Base-by-base conservation (phyloP, 371 early-diverging fungal genomes). In the Actinomortierella ambigua region DNA sequence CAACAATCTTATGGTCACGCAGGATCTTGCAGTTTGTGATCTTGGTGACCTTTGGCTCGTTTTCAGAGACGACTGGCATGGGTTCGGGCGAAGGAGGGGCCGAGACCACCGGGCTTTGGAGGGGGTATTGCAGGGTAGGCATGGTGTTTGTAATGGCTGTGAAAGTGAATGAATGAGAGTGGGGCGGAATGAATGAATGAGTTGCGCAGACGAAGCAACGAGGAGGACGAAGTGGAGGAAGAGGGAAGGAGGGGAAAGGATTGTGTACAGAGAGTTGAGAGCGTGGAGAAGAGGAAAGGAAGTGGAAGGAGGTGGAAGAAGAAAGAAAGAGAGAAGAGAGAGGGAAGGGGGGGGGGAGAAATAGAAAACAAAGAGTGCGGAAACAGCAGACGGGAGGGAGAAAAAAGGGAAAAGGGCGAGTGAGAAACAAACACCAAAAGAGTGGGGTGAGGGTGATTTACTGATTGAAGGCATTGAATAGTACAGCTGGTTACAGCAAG, bases 1-100 rank as follows among this genome's bases (percentile, higher is more conserved):
- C 82, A 8, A 90, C 82, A 41, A 94, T 85, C 62, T 83, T 65
- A 67, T 91, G 91, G 68, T 91, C 79, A n/a, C 84, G 69, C 50
- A 94, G 77, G 43, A 94, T 76, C 50, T 88, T 82, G 63, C 90
- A 90, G 79, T 93, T 92, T 58, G 87, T 81, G 52, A 94, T 89
- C 82, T 92, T 91, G 61, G 84, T 87, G 42, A 92, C 83, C 61
- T 84, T 86, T 22, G 79, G 63, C 49, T 73, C 75, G 42, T 63
- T 62, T 11, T 67, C 67, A 2, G 66, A 63, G 50, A 61, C 62
- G 15, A 75, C 62, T 1, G 75, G 69, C 29, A 60, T 57, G 18
- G 71, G 71, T 52, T 61, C 63, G 20, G 65, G 73, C 13, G 70
- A 73, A 39, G 59, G 50, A 22, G 69, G 48, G 54, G 67, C 61